A percentile compares a stretch with the other conserved stretches of the same genome.
Evolutionary conservation across 495 filamentous ascomycete species (phyloP).

Genomic region (Penicillium odoratum): DNA sequence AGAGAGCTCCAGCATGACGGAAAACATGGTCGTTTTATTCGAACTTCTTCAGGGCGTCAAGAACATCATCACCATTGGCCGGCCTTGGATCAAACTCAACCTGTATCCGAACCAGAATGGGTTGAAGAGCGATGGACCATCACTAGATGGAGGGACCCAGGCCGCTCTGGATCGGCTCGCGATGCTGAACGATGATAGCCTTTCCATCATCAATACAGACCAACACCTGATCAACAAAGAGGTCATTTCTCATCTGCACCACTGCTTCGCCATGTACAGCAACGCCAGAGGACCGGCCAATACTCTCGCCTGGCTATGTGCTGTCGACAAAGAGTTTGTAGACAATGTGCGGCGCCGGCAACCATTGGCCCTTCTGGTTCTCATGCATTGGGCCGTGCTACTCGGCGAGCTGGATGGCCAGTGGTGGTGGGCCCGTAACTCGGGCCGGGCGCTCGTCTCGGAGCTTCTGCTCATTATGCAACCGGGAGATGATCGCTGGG

Average conservation of each 20-base stretch:
- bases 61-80: constrained; percentile 26
- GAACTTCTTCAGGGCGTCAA: constrained; percentile 33
- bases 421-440: constrained; percentile 32
- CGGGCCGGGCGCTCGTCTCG: constrained; percentile 25
- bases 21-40: constrained; percentile 28
- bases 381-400: constrained; percentile 33
- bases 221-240: constrained; percentile 22
- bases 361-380: constrained; percentile 27
- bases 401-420: constrained; percentile 23
- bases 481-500: constrained; percentile 19
- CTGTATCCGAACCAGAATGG: constrained; percentile 22
- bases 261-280: constrained; percentile 28
- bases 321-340: constrained; percentile 29
- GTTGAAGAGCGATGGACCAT: constrained; percentile 16
- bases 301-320: constrained; percentile 31
- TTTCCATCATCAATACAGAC: constrained; percentile 9
- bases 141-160: constrained; percentile 20
- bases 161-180: constrained; percentile 19
- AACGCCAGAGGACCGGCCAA: constrained; percentile 23
- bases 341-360: constrained; percentile 22
- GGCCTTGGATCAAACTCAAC: constrained; percentile 25
- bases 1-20: constrained; percentile 23
- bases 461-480: constrained; percentile 21
- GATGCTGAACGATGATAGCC: constrained; percentile 20
- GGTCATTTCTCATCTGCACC: constrained; percentile 25